Evolutionary conservation across 768 basidiomycete genomes (phyloP).

Genomic region (Tricholoma furcatifolium): DNA sequence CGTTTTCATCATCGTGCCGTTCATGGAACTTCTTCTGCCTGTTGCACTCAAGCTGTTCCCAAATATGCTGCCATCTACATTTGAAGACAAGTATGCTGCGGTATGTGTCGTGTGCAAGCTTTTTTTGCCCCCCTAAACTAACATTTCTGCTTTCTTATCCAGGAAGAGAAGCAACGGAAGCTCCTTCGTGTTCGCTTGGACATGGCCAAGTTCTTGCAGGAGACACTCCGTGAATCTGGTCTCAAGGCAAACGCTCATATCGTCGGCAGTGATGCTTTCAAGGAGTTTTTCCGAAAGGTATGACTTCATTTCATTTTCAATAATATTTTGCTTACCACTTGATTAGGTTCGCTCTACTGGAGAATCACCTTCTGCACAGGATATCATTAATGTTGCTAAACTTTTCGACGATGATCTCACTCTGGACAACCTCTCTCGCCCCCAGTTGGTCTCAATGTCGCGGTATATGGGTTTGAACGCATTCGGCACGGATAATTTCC

Average conservation of each 20-base stretch:
- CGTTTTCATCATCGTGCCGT: conserved; percentile 92
- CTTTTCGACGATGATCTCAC: conserved; percentile 98
- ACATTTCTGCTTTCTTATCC: neutral
- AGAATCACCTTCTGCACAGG: conserved; percentile 84
- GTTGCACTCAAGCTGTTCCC: conserved; percentile 97
- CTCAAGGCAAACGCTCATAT: conserved; percentile 92
- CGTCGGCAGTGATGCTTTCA: conserved; percentile 93
- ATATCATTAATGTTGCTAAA: conserved; percentile 93
- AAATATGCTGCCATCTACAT: conserved; percentile 97
- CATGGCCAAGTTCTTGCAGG: conserved; percentile 99
- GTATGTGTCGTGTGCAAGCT: conserved; percentile 34
- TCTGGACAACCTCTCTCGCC: conserved; percentile 94
- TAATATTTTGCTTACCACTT: neutral
- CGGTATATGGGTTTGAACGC: conserved; percentile 98
- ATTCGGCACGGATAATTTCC: conserved; percentile 98
- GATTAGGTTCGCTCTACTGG: conserved; percentile 87
- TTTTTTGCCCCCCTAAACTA: neutral
- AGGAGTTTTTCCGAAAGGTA: conserved; percentile 98
- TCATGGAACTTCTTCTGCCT: conserved; percentile 96
- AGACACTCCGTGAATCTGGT: conserved; percentile 93
- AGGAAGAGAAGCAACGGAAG: conserved; percentile 98
- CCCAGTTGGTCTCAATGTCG: conserved; percentile 97
- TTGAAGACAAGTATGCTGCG: conserved; percentile 95
- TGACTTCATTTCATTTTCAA: conserved; percentile 2
- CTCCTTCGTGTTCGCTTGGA: conserved; percentile 91